phyloP scores from a whole-genome alignment of 805 yeast genomes.

The Ogataea saltuana region DNA sequence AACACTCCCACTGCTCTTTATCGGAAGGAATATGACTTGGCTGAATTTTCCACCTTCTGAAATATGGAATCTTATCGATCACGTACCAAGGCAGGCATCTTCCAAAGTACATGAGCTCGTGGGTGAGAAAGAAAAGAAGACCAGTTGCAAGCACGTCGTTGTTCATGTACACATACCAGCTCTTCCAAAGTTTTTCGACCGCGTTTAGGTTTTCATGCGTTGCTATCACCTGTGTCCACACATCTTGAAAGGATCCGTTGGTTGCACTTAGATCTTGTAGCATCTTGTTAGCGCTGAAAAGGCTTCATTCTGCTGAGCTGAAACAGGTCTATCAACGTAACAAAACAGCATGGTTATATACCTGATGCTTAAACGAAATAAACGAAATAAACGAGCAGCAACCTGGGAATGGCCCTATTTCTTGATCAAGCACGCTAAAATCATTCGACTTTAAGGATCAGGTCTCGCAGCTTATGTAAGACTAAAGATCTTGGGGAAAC shows the following conservation, averaged over 20 bases:
- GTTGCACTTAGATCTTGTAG: too few relatives aligned
- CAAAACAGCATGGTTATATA: background rate
- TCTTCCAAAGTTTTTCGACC: constrained; percentile 53
- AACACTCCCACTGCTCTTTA: constrained; percentile 63
- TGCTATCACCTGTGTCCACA: constrained; percentile 38
- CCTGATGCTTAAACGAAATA: background rate
- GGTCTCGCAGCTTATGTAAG: background rate
- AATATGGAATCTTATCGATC: constrained; percentile 53
- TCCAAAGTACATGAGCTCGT: constrained; percentile 58
- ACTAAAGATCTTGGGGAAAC: background rate
- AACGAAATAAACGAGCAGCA: constrained; percentile 7
- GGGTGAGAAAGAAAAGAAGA: constrained; percentile 52
- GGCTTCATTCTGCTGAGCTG: too few relatives aligned
- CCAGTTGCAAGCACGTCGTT: constrained; percentile 62
- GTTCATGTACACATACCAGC: constrained; percentile 55
- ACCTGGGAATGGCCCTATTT: constrained; percentile 5
- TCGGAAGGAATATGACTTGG: constrained; percentile 52
- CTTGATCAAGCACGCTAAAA: background rate
- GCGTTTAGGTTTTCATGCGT: constrained; percentile 44
- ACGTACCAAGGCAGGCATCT: constrained; percentile 61
- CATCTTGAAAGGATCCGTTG: constrained; percentile 31
- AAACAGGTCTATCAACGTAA: too few relatives aligned
- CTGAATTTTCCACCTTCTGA: constrained; percentile 55
- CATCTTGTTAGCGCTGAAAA: too few relatives aligned
- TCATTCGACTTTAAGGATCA: constrained; percentile 2